Conservation (phyloP, 768 basidiomycete genomes). For the Mycena filopes region DNA sequence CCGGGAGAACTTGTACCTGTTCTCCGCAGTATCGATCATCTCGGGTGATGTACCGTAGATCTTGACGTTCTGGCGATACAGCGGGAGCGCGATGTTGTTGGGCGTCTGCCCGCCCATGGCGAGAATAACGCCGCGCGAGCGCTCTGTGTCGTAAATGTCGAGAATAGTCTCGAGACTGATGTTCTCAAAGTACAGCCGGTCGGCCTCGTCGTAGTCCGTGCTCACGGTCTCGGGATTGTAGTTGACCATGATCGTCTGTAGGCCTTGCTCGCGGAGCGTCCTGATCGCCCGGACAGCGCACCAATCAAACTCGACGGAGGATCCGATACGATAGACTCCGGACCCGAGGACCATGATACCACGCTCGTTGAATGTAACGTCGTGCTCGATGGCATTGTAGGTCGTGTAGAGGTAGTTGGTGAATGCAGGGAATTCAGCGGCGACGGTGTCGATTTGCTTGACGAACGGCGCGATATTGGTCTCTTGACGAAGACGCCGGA, state of each 20-base stretch:
- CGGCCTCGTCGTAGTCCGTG: constrained; percentile 99
- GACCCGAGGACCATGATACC: constrained; percentile 98
- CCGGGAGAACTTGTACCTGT: constrained; percentile 99
- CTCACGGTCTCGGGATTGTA: constrained; percentile 99
- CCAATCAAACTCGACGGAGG: constrained; percentile 99
- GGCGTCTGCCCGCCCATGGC: constrained; percentile 99
- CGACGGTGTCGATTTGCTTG: constrained; percentile 99
- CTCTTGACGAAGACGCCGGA: constrained; percentile 91
- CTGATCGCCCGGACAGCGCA: constrained; percentile 98
- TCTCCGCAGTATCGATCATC: constrained; percentile 99
- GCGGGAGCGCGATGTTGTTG: constrained; percentile 96
- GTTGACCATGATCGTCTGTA: constrained; percentile 99
- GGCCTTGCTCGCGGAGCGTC: constrained; percentile 93
- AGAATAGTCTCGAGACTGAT: constrained; percentile 96
- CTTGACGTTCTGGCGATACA: constrained; percentile 98
- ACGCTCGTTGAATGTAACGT: constrained; percentile 87
- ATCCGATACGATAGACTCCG: constrained; percentile 98
- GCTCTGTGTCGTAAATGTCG: constrained; percentile 95
- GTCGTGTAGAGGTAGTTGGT: constrained; percentile 99
- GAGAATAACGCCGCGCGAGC: constrained; percentile 89
- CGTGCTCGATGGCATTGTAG: constrained; percentile 96
- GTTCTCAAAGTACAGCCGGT: constrained; percentile 98
- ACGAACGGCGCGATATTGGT: constrained; percentile 86
- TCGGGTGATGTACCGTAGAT: constrained; percentile 99
- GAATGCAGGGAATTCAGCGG: constrained; percentile 98